Conservation (phyloP, 208 protist genomes). For the Naegleria lovaniensis region DNA sequence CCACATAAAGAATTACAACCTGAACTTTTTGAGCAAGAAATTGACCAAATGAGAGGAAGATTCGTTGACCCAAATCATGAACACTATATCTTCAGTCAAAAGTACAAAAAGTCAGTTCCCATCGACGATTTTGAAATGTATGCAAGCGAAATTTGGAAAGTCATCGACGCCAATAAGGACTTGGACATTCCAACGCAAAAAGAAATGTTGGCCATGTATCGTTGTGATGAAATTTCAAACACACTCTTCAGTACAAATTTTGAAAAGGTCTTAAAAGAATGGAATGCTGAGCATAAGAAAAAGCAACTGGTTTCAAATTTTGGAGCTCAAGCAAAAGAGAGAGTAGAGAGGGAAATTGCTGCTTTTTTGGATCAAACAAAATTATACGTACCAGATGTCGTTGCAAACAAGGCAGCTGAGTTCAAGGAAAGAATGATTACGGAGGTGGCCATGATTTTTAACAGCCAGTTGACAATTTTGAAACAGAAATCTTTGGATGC, state of each 20-base stretch:
- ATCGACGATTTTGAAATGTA: constrained; percentile 64
- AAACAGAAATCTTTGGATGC: not conserved
- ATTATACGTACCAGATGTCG: not conserved
- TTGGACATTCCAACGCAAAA: constrained; percentile 90
- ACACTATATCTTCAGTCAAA: not conserved
- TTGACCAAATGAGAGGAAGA: constrained; percentile 1
- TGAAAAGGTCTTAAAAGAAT: not conserved
- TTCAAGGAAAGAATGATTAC: not conserved
- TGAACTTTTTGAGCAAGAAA: constrained; percentile 37
- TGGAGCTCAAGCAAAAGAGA: not conserved
- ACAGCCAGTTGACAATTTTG: not conserved
- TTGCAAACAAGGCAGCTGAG: not conserved
- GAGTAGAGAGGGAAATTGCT: not conserved
- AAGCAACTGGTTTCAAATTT: not conserved
- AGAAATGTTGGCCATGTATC: constrained; percentile 86
- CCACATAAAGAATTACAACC: constrained; percentile 49
- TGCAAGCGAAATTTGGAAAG: constrained; percentile 75
- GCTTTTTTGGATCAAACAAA: not conserved
- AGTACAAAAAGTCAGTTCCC: constrained; percentile 21
- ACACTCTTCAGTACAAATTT: constrained; percentile 56
- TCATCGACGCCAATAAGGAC: constrained; percentile 85
- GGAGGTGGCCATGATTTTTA: not conserved
- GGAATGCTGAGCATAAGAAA: not conserved
- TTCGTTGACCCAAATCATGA: constrained; percentile 19
- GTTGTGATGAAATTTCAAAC: constrained; percentile 77